Evolutionary conservation across 2,329 filamentous ascomycete species (phyloP).

Genomic region (Aspergillus uvarum): DNA sequence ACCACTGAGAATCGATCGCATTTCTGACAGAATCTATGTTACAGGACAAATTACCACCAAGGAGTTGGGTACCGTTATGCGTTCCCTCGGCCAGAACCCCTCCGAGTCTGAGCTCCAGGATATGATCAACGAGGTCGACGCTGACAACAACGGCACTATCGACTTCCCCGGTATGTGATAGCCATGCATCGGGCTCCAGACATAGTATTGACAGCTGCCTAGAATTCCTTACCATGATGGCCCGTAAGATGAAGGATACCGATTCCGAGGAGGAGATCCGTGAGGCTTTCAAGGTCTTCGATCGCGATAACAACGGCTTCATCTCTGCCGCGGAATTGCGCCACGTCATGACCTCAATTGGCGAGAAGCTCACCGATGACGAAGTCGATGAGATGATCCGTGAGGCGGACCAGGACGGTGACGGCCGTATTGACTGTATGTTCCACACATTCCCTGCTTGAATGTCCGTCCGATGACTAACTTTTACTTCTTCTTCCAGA

Average conservation of each 20-base stretch:
- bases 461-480: constrained; percentile 22
- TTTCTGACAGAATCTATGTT: constrained; percentile 3
- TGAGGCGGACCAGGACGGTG: constrained; percentile 85
- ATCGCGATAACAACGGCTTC: constrained; percentile 89
- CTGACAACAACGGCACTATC: constrained; percentile 89
- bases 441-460: constrained; percentile 14
- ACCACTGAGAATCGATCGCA: not conserved
- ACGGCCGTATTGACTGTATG: constrained; percentile 85
- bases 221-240: constrained; percentile 95
- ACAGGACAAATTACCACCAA: constrained; percentile 88
- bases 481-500: constrained; percentile 50
- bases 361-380: constrained; percentile 86
- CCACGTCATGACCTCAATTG: constrained; percentile 89
- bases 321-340: constrained; percentile 85
- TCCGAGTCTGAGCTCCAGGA: constrained; percentile 88
- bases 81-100: constrained; percentile 84
- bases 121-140: constrained; percentile 93
- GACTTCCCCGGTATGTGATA: constrained; percentile 74
- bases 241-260: constrained; percentile 90
- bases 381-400: constrained; percentile 94
- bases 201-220: constrained; percentile 18
- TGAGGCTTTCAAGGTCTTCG: constrained; percentile 87
- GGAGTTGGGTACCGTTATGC: constrained; percentile 87
- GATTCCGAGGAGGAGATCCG: constrained; percentile 89
- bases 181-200: not conserved